A percentile compares a stretch with the other conserved stretches of the same genome.
Conservation (phyloP, 2,329 filamentous ascomycete species). For the Penicillium occitanis region DNA sequence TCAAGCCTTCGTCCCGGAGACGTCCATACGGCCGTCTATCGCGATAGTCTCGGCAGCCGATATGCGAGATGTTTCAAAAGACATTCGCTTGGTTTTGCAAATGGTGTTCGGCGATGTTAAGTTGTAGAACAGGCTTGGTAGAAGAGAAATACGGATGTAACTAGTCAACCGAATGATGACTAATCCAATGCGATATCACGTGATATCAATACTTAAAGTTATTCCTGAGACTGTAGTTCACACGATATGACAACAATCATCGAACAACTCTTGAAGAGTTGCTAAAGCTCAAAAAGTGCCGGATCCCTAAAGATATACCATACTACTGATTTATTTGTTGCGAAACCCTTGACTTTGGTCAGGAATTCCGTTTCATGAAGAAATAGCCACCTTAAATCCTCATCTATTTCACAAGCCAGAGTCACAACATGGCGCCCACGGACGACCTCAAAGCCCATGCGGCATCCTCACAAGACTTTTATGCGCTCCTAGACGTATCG, state of each 20-base stretch:
- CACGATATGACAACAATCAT: background rate
- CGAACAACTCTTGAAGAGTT: background rate
- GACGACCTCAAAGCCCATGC: conserved; percentile 59
- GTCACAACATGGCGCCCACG: conserved; percentile 33
- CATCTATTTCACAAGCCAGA: background rate
- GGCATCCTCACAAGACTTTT: conserved; percentile 68
- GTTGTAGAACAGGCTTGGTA: background rate
- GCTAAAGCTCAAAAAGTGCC: background rate
- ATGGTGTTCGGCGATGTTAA: background rate
- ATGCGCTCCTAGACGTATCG: conserved; percentile 69
- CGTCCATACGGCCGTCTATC: background rate
- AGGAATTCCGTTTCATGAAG: background rate
- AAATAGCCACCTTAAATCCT: background rate
- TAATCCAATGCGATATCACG: background rate
- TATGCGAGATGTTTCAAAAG: background rate
- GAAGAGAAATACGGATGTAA: background rate
- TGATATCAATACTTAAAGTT: background rate
- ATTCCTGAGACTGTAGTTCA: background rate
- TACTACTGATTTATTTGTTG: background rate
- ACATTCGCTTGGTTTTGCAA: background rate
- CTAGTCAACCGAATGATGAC: background rate
- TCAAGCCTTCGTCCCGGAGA: background rate
- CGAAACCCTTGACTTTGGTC: background rate
- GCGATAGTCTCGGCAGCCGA: background rate
- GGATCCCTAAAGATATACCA: background rate